phyloP scores from a whole-genome alignment of 805 yeast genomes.

The Clavispora phyllophila region DNA sequence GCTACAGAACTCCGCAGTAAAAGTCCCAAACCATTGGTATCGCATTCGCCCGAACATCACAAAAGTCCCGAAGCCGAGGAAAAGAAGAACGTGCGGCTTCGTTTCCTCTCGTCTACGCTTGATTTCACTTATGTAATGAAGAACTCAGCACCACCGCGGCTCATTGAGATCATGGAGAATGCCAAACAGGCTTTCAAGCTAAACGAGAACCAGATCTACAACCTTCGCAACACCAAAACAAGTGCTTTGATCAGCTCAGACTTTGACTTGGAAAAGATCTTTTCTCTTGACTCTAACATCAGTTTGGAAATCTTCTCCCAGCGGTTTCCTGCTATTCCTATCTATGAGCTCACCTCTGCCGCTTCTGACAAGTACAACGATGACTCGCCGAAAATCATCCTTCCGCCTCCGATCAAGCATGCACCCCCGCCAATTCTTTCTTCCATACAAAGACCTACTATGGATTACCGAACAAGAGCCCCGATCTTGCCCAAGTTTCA shows the following conservation, averaged over 20 bases:
- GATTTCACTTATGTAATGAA: constrained; percentile 61
- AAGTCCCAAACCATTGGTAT: constrained; percentile 6
- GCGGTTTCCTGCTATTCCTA: constrained; percentile 29
- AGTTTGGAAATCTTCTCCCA: constrained; percentile 37
- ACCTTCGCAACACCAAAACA: constrained; percentile 21
- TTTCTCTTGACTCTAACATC: constrained; percentile 24
- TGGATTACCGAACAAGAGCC: background rate
- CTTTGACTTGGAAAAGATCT: constrained; percentile 35
- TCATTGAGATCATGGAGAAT: constrained; percentile 71
- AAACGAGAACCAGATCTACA: constrained; percentile 16
- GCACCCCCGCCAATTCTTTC: constrained; percentile 12
- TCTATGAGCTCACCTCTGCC: constrained; percentile 32
- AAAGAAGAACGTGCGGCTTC: constrained; percentile 35
- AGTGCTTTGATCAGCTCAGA: constrained; percentile 28
- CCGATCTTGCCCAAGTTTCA: constrained; percentile 13
- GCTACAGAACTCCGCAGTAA: constrained; percentile 23
- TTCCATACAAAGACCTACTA: constrained; percentile 3
- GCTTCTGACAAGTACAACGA: constrained; percentile 17
- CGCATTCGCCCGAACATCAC: constrained; percentile 17
- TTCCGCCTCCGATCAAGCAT: constrained; percentile 30
- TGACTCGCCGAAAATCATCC: constrained; percentile 22
- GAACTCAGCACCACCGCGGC: constrained; percentile 75
- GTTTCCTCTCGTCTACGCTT: constrained; percentile 50
- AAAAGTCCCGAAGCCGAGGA: constrained; percentile 20
- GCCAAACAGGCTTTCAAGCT: constrained; percentile 65